Evolutionary conservation across 768 basidiomycete species (phyloP), one percentile per base, ranked within the genome.

Genomic region (Melanogaster broomeanus): DNA sequence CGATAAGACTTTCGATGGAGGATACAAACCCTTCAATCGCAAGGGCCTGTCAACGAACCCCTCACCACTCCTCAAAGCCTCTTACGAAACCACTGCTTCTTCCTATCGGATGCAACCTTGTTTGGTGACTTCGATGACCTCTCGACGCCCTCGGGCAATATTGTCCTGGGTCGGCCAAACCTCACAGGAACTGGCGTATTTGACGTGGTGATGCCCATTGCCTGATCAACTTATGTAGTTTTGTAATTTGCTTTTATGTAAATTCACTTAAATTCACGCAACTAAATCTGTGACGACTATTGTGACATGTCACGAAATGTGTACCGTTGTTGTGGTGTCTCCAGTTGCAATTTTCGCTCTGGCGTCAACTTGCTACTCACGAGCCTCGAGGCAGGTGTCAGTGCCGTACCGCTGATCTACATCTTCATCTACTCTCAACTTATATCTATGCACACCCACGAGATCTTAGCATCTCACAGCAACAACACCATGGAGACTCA

Each of bases 1-100:
- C n/a, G n/a, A n/a, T n/a, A 48, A 98, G 96, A 98, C 97, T 0
- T 98, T 93, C 67, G 95, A 98, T 49, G 97, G 97, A 27, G 93
- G 89, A 25, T 99, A 95, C 77, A 96, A 92, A 72, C 93, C 97
- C 2, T 99, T 98, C 76, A 99, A 98, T 71, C 88, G 97, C 40
- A 92, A 88, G 57, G 97, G 97, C 47, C 89, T 99, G 51, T 87
- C 91, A 21, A 83, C 87, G 40, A 93, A 92, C 70, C 85, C 93
- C 22, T 98, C 95, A n/a, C 93, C 96, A 8, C 79, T 98, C 35
- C 82, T 98, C 48, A 98, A 98, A 70, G 97, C 97, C 1, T 97
- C 94, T 9, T 99, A 91, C 72, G 97, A 98, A 72, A 98, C 95
- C 4, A 98, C 96, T 0, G 90, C 88, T 2, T 78, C 87, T 2